Evolutionary conservation across 2,329 filamentous ascomycete genomes (phyloP), one percentile per base, ranked within the genome.

Genomic region (Penicillium olsonii): DNA sequence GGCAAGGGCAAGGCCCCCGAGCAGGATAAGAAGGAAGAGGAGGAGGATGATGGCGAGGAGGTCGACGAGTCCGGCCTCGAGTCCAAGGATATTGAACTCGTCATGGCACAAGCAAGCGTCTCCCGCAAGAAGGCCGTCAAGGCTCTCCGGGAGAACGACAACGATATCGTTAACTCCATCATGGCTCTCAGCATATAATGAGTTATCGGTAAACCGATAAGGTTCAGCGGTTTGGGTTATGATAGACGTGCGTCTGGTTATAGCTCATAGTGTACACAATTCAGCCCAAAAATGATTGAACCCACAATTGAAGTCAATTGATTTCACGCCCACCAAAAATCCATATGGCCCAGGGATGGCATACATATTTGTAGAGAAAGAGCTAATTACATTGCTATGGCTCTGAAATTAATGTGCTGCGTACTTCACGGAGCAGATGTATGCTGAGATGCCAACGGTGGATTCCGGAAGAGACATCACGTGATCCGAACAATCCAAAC

Each of bases 111-210:
- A 79, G 94, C 94, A 66, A 94, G 82, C 68, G 95, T 99, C 67
- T 96, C 90, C 66, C 85, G 94, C 75, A 96, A 95, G 81, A 97
- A 97, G 85, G 94, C 94, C 55, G 85, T 99, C 80, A 99, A 97
- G 81, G 94, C 95, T 49, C 83, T 99, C 40, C 75, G 75, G 82
- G 94, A 97, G 82, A 99, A 99, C 73, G 92, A 97, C 79, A 96
- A 97, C 70, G 94, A 99, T 74, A 99, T 99, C 79, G 94, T 99
- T 82, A 99, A 99, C 84, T 96, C 94, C 67, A 99, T 99, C 80
- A 99, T 99, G 94, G 92, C 92, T 64, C 80, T 99, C 74, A 91
- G 88, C 81, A 86, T 90, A 82, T 92, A 62, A 72, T 56, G 54
- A 58, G 54, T 50, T 50, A 42, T 45, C 40, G 33, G 27, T 46